Conservation (phyloP, 345 rosid species). For the Mercurialis annua region DNA sequence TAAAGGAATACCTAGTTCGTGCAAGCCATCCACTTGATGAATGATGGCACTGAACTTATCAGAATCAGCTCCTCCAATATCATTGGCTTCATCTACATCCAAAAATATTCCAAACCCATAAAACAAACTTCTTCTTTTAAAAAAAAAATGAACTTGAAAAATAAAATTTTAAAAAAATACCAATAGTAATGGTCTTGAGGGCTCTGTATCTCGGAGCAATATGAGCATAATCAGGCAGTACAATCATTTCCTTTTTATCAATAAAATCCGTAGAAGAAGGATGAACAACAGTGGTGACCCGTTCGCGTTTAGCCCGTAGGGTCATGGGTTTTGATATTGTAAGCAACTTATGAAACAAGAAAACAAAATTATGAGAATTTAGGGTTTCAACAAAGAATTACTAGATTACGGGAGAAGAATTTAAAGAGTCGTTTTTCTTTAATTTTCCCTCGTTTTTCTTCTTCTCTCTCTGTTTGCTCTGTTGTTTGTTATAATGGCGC, state of each 20-base stretch:
- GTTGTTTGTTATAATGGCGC: too few relatives aligned
- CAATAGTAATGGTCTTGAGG: conserved; percentile 31
- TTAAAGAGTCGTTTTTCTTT: too few relatives aligned
- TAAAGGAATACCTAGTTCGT: conserved; percentile 33
- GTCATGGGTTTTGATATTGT: conserved; percentile 2
- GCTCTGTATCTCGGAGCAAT: conserved; percentile 38
- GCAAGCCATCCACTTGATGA: conserved; percentile 34
- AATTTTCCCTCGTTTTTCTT: too few relatives aligned
- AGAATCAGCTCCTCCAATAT: conserved; percentile 29
- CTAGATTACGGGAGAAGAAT: neutral
- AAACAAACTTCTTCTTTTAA: neutral
- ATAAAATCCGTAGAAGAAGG: too few relatives aligned
- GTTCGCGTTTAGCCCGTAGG: conserved; percentile 5
- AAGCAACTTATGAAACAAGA: neutral
- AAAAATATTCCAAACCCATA: neutral
- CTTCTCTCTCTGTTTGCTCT: too few relatives aligned
- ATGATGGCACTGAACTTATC: conserved; percentile 29
- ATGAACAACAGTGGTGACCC: neutral
- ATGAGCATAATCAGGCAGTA: neutral
- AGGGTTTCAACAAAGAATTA: too few relatives aligned
- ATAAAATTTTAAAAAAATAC: conserved; percentile 9
- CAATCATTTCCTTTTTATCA: too few relatives aligned
- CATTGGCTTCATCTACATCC: conserved; percentile 37
- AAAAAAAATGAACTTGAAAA: neutral
- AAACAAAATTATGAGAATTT: too few relatives aligned